Evolutionary conservation across 805 yeast species (phyloP).

Genomic region (Isabelozyma rhagii): DNA sequence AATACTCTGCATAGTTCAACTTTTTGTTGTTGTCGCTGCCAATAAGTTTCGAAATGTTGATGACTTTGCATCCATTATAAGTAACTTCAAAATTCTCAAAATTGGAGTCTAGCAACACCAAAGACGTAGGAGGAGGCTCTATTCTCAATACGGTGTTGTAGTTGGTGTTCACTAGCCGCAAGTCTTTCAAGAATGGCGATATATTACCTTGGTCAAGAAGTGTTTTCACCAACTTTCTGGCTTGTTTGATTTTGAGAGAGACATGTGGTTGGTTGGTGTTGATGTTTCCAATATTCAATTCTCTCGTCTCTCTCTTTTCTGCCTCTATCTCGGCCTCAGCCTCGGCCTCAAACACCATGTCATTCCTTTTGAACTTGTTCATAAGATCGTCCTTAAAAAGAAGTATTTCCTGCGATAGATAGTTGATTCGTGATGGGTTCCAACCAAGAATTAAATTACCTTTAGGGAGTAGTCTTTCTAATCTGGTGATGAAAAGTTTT

Average conservation of each 20-base stretch:
- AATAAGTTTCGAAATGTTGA: slow-evolving; percentile 61
- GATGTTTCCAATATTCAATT: slow-evolving; percentile 13
- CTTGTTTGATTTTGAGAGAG: slow-evolving; percentile 50
- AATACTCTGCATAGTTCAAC: slow-evolving; percentile 70
- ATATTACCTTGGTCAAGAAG: slow-evolving; percentile 83
- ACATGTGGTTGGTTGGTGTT: slow-evolving; percentile 17
- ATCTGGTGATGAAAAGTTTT: slow-evolving; percentile 61
- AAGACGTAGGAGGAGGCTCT: slow-evolving; percentile 72
- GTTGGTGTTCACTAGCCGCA: slow-evolving; percentile 66
- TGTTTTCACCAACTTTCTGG: slow-evolving; percentile 73
- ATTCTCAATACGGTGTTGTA: slow-evolving; percentile 67
- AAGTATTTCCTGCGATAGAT: slow-evolving; percentile 80
- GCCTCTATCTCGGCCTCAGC: slow-evolving; percentile 22
- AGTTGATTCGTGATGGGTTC: slow-evolving; percentile 80
- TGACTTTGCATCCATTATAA: slow-evolving; percentile 77
- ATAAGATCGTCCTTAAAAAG: slow-evolving; percentile 71
- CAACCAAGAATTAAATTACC: slow-evolving; percentile 39
- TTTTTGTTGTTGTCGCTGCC: slow-evolving; percentile 33
- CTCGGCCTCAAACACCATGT: slow-evolving; percentile 51
- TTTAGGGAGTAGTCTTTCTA: slow-evolving; percentile 45
- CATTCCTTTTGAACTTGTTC: slow-evolving; percentile 67
- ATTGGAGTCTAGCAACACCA: slow-evolving; percentile 64
- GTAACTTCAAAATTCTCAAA: slow-evolving; percentile 71
- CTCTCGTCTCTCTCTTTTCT: slow-evolving; percentile 17
- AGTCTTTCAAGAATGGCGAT: slow-evolving; percentile 67